These are phyloP conservation scores for Boechera retrofracta DNA, from an alignment of 345 rosid genomes.

Conservation along the genomic window DNA sequence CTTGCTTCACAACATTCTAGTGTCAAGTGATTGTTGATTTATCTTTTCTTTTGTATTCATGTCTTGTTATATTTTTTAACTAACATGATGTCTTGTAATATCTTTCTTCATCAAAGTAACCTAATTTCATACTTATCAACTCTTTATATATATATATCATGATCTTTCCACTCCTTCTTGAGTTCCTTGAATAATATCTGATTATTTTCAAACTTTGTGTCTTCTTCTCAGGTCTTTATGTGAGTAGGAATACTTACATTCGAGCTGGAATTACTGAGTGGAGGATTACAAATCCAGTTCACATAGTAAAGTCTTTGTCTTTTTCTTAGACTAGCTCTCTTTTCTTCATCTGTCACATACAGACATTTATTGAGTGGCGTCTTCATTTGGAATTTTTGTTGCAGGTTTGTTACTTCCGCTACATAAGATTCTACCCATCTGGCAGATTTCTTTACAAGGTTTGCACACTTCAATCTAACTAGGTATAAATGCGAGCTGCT, in stretches of 20 bases:
- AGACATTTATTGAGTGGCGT: slow-evolving; percentile 13
- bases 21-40: background rate
- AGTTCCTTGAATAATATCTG: background rate
- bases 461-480: slow-evolving; percentile 14
- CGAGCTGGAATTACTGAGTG: slow-evolving; percentile 91
- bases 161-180: background rate
- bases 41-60: background rate
- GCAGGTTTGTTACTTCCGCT: slow-evolving; percentile 95
- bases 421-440: slow-evolving; percentile 84
- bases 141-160: background rate
- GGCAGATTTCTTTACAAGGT: slow-evolving; percentile 97
- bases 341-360: slow-evolving; percentile 1
- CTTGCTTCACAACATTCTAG: background rate
- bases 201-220: slow-evolving; percentile 28
- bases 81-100: background rate
- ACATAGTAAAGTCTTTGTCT: slow-evolving; percentile 62
- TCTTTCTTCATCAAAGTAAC: slow-evolving; percentile 6
- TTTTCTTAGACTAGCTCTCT: slow-evolving; percentile 11
- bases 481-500: slow-evolving; percentile 14
- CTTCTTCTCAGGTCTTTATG: slow-evolving; percentile 73
- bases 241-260: slow-evolving; percentile 93
- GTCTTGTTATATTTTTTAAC: background rate
- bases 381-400: slow-evolving; percentile 14
- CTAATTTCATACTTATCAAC: background rate
- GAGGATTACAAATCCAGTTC: slow-evolving; percentile 93